Conservation (phyloP, 1,284 basidiomycete genomes). For the Schizopora paradoxa region DNA sequence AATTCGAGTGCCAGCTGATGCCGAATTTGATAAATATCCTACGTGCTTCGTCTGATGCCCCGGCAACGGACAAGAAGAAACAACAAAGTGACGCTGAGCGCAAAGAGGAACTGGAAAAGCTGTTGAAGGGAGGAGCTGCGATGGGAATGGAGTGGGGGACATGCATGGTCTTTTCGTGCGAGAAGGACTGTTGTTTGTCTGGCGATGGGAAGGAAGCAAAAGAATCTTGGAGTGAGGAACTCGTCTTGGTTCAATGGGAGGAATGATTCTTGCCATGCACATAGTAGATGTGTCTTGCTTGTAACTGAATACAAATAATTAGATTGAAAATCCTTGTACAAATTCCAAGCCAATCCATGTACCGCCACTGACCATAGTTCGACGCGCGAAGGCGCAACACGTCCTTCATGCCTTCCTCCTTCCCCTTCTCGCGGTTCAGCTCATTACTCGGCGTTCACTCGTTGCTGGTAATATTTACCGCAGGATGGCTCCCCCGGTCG, state of each 20-base stretch:
- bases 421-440: conserved; percentile 53
- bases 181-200: conserved; percentile 57
- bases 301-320: no score
- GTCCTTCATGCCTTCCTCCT: conserved; percentile 20
- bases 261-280: no score
- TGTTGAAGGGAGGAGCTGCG: conserved; percentile 40
- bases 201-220: conserved; percentile 27
- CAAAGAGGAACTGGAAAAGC: conserved; percentile 45
- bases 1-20: conserved; percentile 86
- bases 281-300: no score
- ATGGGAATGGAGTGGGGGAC: conserved; percentile 78
- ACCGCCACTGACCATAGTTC: no score
- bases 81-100: conserved; percentile 22
- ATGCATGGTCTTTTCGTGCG: conserved; percentile 74
- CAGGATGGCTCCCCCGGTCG: conserved; percentile 62
- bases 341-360: no score
- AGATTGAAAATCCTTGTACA: no score
- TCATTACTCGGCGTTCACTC: conserved; percentile 72
- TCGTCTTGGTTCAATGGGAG: conserved; percentile 73
- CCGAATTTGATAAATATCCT: conserved; percentile 28
- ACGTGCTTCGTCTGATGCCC: conserved; percentile 8
- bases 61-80: conserved; percentile 19
- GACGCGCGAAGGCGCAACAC: no score
- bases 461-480: conserved; percentile 58
- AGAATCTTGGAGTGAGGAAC: conserved; percentile 67